Conservation (phyloP, 805 yeast species). For the Ogataea populi-albae region DNA sequence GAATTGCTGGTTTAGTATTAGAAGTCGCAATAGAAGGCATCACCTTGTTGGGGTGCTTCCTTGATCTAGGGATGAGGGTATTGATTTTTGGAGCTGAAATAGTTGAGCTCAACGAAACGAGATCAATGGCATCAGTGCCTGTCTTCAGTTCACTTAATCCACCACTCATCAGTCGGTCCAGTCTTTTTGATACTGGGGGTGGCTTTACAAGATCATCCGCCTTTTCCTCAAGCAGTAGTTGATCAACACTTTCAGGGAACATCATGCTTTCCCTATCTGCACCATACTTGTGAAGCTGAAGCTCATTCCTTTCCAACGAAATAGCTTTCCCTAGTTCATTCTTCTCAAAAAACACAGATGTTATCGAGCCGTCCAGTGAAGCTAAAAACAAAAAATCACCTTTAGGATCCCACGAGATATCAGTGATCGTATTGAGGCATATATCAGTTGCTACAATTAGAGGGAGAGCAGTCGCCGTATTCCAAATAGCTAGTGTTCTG, state of each 20-base stretch:
- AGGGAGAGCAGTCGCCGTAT: conserved; percentile 72
- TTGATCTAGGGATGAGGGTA: conserved; percentile 30
- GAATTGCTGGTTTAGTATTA: conserved; percentile 1
- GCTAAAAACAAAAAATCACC: conserved; percentile 73
- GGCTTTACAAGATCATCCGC: conserved; percentile 33
- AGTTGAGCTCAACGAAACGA: background rate
- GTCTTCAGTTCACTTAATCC: conserved; percentile 3
- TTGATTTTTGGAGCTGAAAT: conserved; percentile 19
- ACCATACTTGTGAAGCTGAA: conserved; percentile 79
- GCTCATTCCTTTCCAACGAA: conserved; percentile 63
- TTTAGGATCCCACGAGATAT: conserved; percentile 82
- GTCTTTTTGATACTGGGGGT: conserved; percentile 25
- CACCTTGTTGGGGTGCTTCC: conserved; percentile 30
- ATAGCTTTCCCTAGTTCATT: conserved; percentile 59
- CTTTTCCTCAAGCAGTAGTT: conserved; percentile 67
- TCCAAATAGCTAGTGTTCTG: conserved; percentile 84
- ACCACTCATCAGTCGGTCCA: conserved; percentile 42
- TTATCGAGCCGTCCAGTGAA: conserved; percentile 81
- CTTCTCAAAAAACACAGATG: conserved; percentile 60
- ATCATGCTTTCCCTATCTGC: conserved; percentile 80
- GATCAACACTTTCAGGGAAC: conserved; percentile 84
- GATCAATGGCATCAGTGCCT: conserved; percentile 1
- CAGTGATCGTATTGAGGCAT: conserved; percentile 76
- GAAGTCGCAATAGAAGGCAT: conserved; percentile 11
- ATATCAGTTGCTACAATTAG: conserved; percentile 76